phyloP scores from a whole-genome alignment of 2,329 filamentous ascomycete species.

The Karstenula rhodostoma region DNA sequence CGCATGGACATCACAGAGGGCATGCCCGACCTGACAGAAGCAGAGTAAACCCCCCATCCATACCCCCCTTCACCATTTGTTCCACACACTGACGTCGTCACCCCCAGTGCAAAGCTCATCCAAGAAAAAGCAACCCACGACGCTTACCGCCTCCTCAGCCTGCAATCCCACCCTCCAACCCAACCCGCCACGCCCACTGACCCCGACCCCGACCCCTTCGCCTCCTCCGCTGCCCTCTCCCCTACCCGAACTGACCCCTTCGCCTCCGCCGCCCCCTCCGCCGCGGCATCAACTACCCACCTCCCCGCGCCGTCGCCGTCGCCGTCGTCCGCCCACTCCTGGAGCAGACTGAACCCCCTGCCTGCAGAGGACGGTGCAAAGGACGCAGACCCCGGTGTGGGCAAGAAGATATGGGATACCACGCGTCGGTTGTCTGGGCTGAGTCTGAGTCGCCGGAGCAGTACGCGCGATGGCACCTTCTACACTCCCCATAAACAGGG shows the following conservation, averaged over 20 bases:
- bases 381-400: no score
- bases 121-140: constrained; percentile 42
- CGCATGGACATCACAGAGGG: constrained; percentile 36
- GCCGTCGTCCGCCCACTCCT: background rate
- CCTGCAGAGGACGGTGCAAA: background rate
- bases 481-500: no score
- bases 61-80: background rate
- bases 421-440: constrained; percentile 19
- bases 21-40: constrained; percentile 40
- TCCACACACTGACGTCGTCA: constrained; percentile 10
- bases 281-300: background rate
- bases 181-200: constrained; percentile 18
- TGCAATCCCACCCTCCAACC: constrained; percentile 27
- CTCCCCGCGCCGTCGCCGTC: constrained; percentile 18
- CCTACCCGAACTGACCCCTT: constrained; percentile 28
- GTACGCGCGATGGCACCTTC: no score
- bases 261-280: constrained; percentile 28
- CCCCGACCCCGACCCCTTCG: constrained; percentile 13
- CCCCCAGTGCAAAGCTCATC: constrained; percentile 34
- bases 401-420: constrained; percentile 32
- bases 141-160: constrained; percentile 33
- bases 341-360: constrained; percentile 17
- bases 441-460: background rate
- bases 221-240: constrained; percentile 20
- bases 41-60: constrained; percentile 28